These are phyloP conservation scores for Beta lomatogona DNA, from an alignment of 179 eudicot species.

Conservation along the genomic window DNA sequence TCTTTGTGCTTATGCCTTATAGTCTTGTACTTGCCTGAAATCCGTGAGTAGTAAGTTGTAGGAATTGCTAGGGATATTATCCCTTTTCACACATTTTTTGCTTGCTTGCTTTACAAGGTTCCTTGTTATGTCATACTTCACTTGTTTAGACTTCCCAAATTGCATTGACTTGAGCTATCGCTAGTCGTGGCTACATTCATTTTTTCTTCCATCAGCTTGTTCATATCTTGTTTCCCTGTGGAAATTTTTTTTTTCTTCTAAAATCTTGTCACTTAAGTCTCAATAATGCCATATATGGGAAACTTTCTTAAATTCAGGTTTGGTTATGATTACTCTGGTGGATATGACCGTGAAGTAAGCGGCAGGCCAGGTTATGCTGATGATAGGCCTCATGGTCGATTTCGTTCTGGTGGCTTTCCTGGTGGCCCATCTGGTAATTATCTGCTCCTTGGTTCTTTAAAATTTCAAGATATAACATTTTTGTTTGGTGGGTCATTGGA, in stretches of 20 bases:
- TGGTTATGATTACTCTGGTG: conserved; percentile 77
- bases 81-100: background rate
- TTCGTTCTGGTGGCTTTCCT: conserved; percentile 81
- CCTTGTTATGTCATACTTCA: background rate
- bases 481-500: background rate
- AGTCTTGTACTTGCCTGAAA: background rate
- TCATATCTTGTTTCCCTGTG: background rate
- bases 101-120: background rate
- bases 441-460: background rate
- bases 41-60: background rate
- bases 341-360: conserved; percentile 79
- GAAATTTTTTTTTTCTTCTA: background rate
- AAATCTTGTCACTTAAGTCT: background rate
- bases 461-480: background rate
- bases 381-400: conserved; percentile 93
- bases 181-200: background rate
- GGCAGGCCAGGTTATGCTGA: conserved; percentile 78
- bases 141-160: background rate
- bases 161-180: background rate
- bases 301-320: conserved; percentile 48
- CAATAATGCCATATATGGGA: background rate
- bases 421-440: conserved; percentile 61
- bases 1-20: background rate
- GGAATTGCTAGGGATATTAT: background rate
- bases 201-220: background rate